Evolutionary conservation across 345 rosid species (phyloP), one percentile per base, ranked within the genome.

Genomic region (Brassica rapa): DNA sequence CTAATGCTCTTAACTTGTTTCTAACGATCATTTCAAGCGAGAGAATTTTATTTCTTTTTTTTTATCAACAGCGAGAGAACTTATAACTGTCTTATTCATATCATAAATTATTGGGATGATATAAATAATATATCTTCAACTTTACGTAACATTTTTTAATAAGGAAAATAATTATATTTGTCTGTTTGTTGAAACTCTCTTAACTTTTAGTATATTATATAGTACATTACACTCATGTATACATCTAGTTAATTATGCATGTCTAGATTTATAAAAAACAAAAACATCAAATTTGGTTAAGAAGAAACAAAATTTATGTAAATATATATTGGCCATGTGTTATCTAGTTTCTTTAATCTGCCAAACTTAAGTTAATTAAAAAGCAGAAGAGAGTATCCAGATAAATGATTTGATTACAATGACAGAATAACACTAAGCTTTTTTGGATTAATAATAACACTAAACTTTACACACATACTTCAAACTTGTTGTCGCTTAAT

Each of bases 21-120:
- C 74, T 74, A 46, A 19, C 66, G 78, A 68, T 68, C 67, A n/a
- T 39, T 74, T 62, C 37, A 74, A 62, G 82, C 69, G 65, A 79
- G 78, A 39, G 46, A 79, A 53, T 10, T 79, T 33, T 25, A 2
- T 25, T 25, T 25, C 3, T 25, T 25, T 25, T 25, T 25, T 25
- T 25, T 25, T 0, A 25, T 25, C 29, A 25, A 25, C 29, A 62
- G 82, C 69, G 65, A 79, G 78, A 39, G 46, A 79, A 53, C 21
- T 79, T 33, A 62, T 68, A 37, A 69, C 75, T 74, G 79, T 74
- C 79, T 39, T 68, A 43, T 53, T 68, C 70, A 66, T 66, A 30
- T 6, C 8, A 61, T 73, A 59, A 32, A 46, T 66, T 72, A 59
- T 29, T 57, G 51, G 19, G 21, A 62, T 77, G 41, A 78, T 30